Evolutionary conservation across 306 rosid species (phyloP).

Genomic region (Luffa aegyptiaca): DNA sequence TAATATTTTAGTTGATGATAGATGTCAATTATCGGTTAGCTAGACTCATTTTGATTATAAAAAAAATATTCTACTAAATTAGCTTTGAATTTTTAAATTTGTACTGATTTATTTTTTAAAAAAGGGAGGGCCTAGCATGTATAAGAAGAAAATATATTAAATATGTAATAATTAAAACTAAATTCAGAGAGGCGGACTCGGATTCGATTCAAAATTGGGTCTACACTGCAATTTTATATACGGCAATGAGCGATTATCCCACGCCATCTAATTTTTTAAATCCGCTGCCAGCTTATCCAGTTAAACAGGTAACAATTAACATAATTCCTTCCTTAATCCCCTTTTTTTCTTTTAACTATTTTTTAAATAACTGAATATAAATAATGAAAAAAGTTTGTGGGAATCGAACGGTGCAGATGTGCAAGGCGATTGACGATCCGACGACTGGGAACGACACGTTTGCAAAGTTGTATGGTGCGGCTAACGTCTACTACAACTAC

Average conservation of each 20-base stretch:
- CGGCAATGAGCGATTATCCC: slow-evolving; percentile 90
- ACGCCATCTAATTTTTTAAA: slow-evolving; percentile 62
- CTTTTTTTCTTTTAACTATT: background rate
- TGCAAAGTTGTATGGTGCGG: slow-evolving; percentile 55
- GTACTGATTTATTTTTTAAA: too few species aligned
- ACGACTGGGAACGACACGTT: slow-evolving; percentile 31
- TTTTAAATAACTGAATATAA: too few species aligned
- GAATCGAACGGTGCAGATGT: slow-evolving; percentile 36
- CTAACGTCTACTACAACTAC: slow-evolving; percentile 47
- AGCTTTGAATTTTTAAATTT: too few species aligned
- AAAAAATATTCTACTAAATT: too few species aligned
- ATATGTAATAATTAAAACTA: background rate
- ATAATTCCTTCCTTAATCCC: background rate
- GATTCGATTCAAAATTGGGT: slow-evolving; percentile 38
- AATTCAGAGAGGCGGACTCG: background rate
- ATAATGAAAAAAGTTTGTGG: background rate
- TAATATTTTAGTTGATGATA: too few species aligned
- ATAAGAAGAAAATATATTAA: background rate
- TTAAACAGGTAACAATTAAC: slow-evolving; percentile 38
- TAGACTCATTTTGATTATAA: too few species aligned
- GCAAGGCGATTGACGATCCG: slow-evolving; percentile 57
- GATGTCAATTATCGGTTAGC: too few species aligned
- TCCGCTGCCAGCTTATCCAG: slow-evolving; percentile 78
- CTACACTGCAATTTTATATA: slow-evolving; percentile 18
- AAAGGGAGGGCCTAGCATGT: too few species aligned